phyloP scores from a whole-genome alignment of 176 grass and related monocot genomes.

The Stipa capillata region DNA sequence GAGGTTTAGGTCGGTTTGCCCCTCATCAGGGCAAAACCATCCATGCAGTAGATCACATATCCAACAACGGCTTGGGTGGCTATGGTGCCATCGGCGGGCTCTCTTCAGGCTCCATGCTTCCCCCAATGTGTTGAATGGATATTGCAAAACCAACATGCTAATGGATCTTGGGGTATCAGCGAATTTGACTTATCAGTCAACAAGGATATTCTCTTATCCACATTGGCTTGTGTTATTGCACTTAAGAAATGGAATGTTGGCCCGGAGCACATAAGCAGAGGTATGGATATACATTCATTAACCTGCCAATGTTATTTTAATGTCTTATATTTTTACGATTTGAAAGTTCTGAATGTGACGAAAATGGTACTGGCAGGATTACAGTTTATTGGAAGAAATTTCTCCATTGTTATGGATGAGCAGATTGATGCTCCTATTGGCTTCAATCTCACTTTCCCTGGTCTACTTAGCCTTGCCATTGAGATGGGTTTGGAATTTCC shows the following conservation, averaged over 20 bases:
- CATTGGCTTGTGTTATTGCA: conserved; percentile 44
- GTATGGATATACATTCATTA: background rate
- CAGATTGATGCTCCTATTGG: conserved; percentile 29
- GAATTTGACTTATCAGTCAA: background rate
- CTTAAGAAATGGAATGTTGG: conserved; percentile 45
- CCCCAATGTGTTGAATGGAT: conserved; percentile 48
- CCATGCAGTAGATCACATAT: no score
- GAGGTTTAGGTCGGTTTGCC: no score
- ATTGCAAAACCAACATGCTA: conserved; percentile 30
- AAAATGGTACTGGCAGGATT: conserved; percentile 13
- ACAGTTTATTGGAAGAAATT: conserved; percentile 33
- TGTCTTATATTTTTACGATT: no score
- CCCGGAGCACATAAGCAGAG: conserved; percentile 36
- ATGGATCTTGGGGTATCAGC: conserved; percentile 47
- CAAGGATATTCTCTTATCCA: conserved; percentile 42
- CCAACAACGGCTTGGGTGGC: conserved; percentile 26
- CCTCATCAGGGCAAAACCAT: no score
- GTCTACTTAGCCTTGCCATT: conserved; percentile 33
- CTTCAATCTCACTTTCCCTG: conserved; percentile 48
- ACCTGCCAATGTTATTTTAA: background rate
- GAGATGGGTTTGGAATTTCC: conserved; percentile 38
- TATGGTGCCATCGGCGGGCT: conserved; percentile 38
- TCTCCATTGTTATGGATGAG: conserved; percentile 17
- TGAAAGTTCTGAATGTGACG: background rate
- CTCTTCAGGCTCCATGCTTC: conserved; percentile 24